Evolutionary conservation across 1,284 basidiomycete species (phyloP), one percentile per base, ranked within the genome.

Genomic region (Moesziomyces aphidis): DNA sequence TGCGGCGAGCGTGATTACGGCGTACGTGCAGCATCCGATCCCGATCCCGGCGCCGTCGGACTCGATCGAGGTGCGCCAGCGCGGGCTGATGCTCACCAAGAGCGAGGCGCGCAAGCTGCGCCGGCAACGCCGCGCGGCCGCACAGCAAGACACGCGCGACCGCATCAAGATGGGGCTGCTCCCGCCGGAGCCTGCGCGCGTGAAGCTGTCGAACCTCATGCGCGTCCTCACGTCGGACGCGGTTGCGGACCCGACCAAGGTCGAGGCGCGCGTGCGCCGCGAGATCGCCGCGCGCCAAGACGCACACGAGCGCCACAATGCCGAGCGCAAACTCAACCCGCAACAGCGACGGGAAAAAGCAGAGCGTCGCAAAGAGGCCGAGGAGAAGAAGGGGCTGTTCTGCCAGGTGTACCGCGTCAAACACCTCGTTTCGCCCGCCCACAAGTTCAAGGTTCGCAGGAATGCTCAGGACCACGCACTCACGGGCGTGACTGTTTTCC

Each of bases 61-160:
- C 77, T 93, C 93, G 86, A 90, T 90, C 82, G 90, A 91, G 77
- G 88, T 89, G 6, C 88, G 87, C 19, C 86, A 93, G 54, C 65
- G 67, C 0, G 81, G 79, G 0, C 61, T 84, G 13, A 83, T 83
- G 77, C 62, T 84, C 3, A 84, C 83, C 24, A 84, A 76, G 50
- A 83, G 92, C 89, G 96, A 99, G 85, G 91, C 93, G 88, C 97
- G 96, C 90, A 99, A 99, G 89, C 92, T 97, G 90, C 87, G 96
- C 67, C 91, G 93, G 83, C 90, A 95, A 83, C 88, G 93, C 51
- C 89, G 96, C 42, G 91, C 93, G 77, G 93, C 92, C 13, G 94
- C 95, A 80, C 86, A 96, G 66, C 92, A 97, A 86, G 96, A 99
- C 85, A 95, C 96, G 85, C 90, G 94, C 66, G 97, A 99, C 84